Base-by-base conservation (phyloP, 306 rosid genomes). In the Casuarina cunninghamiana region DNA sequence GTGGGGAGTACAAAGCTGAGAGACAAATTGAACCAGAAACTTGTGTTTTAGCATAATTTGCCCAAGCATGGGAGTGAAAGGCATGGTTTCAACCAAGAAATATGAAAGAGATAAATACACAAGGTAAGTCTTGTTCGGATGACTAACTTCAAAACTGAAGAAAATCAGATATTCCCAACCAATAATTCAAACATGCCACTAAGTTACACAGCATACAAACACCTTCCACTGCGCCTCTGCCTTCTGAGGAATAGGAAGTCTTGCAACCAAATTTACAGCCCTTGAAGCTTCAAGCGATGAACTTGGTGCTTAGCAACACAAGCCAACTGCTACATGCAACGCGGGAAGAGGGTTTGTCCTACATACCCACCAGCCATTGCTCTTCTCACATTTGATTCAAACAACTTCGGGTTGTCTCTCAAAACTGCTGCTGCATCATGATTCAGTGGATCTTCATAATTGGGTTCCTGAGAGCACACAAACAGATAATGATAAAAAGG, bases 321-420 rank as follows among this genome's bases (percentile, higher is more conserved):
- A 26, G 46, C 5, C 8, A 26, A 73, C 53, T 46, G 42, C 77
- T 84, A 86, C 68, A 84, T 45, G 79, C 91, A 88, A 1, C 91
- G 88, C 0, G 90, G 73, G 76, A 88, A 88, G 72, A 53, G 80
- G 50, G 85, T 82, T 37, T 88, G 86, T 50, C 90, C 92, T 8
- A 86, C 85, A 73, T 86, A 88, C 21, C 92, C 92, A 61, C 92
- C 92, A 49, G 88, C 75, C 84, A 88, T 86, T 12, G 92, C 92
- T 75, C 88, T 82, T 75, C 90, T 78, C 79, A 88, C 92, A 37
- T 88, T 86, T 13, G 88, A 78, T 77, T 84, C 87, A 46, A 88
- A 88, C 82, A 82, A 13, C 84, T 88, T 84, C 0, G 90, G 88
- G 76, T 82, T 84, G 50, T 86, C 92, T 50, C 90, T 84, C 35